A percentile compares a stretch with the other conserved stretches of the same genome.
Evolutionary conservation across 2,329 filamentous ascomycete species (phyloP).

Genomic region (Xylaria sp.): DNA sequence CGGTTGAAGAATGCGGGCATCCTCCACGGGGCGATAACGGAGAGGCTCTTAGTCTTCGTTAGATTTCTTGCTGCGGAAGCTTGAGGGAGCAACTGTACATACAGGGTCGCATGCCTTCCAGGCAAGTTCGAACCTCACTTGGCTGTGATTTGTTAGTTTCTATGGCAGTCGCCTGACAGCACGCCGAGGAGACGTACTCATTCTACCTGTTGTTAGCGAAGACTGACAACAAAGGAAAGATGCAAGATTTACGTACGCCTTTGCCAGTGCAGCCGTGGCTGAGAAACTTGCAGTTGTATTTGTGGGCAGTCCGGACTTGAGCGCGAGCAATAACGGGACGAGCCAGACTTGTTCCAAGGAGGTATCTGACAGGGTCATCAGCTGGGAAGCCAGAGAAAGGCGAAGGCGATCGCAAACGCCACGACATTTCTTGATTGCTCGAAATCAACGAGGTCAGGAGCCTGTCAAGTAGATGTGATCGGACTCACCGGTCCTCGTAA

Average conservation of each 20-base stretch:
- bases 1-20: conserved; percentile 71
- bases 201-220: conserved; percentile 32
- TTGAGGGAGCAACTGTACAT: conserved; percentile 61
- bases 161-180: background rate
- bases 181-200: conserved; percentile 35
- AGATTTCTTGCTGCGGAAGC: conserved; percentile 61
- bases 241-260: conserved; percentile 19
- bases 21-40: conserved; percentile 76
- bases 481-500: conserved; percentile 58
- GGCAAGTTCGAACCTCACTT: conserved; percentile 48
- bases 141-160: conserved; percentile 32
- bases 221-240: background rate
- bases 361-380: conserved; percentile 34
- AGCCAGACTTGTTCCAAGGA: conserved; percentile 65
- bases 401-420: background rate
- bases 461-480: background rate
- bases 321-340: conserved; percentile 68
- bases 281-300: conserved; percentile 47
- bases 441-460: background rate
- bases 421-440: background rate
- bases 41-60: conserved; percentile 38
- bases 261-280: conserved; percentile 39
- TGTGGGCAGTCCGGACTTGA: conserved; percentile 42
- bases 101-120: conserved; percentile 35
- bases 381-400: background rate